These are phyloP conservation scores for Laburnicola sp. DNA, from an alignment of 2,329 filamentous ascomycete species.

Conservation along the genomic window DNA sequence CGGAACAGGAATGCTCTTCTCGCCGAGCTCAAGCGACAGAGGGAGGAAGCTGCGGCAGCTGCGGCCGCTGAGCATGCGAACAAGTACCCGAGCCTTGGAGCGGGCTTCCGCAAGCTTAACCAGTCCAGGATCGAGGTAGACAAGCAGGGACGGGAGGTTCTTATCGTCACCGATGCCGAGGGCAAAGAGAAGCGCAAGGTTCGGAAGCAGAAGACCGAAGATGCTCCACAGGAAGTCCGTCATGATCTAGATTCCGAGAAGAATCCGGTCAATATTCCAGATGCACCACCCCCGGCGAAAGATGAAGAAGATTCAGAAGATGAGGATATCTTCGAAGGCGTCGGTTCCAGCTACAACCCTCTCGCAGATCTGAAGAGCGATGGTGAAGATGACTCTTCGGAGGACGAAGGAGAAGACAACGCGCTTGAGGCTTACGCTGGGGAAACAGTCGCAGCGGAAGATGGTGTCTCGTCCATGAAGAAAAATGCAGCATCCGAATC, in stretches of 20 bases:
- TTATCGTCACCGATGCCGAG: constrained; percentile 61
- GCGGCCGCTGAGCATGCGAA: constrained; percentile 48
- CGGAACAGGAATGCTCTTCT: constrained; percentile 63
- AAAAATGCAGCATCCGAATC: neutral
- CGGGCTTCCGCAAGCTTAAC: constrained; percentile 59
- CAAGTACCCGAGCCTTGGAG: constrained; percentile 53
- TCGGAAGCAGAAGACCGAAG: constrained; percentile 53
- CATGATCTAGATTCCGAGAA: constrained; percentile 51
- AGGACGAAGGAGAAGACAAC: constrained; percentile 44
- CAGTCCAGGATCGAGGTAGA: constrained; percentile 60
- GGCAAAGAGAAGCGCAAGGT: constrained; percentile 65
- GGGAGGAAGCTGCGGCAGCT: constrained; percentile 49
- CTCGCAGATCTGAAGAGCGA: constrained; percentile 58
- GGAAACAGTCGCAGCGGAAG: neutral
- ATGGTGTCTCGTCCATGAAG: constrained; percentile 1
- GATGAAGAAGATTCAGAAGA: constrained; percentile 50
- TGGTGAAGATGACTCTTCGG: constrained; percentile 47
- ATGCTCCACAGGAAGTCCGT: constrained; percentile 41
- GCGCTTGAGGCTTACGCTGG: neutral
- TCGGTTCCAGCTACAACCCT: constrained; percentile 63
- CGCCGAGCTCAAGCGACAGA: constrained; percentile 60
- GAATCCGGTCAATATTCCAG: constrained; percentile 48
- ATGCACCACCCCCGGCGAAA: constrained; percentile 44
- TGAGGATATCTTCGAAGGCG: constrained; percentile 65
- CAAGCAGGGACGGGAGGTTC: constrained; percentile 58